Conservation (phyloP, 225 moss, liverwort and hornwort genomes). For the Bryum argenteum region DNA sequence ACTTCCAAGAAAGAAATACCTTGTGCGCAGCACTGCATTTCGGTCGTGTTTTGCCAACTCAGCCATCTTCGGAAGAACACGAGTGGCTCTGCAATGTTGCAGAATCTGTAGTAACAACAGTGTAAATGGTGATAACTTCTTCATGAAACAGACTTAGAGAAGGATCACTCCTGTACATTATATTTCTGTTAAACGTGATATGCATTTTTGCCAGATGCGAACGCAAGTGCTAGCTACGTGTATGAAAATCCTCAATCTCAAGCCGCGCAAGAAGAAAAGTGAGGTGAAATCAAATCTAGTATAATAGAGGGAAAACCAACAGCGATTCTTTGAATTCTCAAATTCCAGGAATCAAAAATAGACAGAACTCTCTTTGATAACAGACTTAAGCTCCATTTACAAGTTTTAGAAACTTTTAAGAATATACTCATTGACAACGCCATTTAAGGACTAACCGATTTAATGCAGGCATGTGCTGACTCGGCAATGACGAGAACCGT, state of each 20-base stretch:
- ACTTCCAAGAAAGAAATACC: constrained; percentile 25
- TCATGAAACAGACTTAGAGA: background rate
- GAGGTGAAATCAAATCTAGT: constrained; percentile 4
- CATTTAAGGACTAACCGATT: constrained; percentile 48
- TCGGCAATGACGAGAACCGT: constrained; percentile 85
- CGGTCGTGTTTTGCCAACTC: constrained; percentile 81
- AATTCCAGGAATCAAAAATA: background rate
- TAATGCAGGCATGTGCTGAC: constrained; percentile 79
- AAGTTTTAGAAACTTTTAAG: background rate
- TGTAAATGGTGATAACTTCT: background rate
- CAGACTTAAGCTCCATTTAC: background rate
- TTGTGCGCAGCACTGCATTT: constrained; percentile 63
- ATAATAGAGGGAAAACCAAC: constrained; percentile 5
- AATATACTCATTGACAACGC: constrained; percentile 13
- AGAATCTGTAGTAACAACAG: constrained; percentile 54
- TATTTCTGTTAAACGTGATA: constrained; percentile 1
- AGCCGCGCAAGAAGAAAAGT: constrained; percentile 5
- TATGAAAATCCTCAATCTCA: background rate
- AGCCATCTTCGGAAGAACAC: constrained; percentile 62
- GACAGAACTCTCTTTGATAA: background rate
- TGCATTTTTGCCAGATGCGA: constrained; percentile 8
- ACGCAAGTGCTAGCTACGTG: background rate
- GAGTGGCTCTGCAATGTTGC: constrained; percentile 57
- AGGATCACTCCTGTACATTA: background rate
- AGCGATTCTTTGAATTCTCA: constrained; percentile 9